phyloP scores from a whole-genome alignment of 108 stramenopile species.

The Aurantiochytrium sp. region DNA sequence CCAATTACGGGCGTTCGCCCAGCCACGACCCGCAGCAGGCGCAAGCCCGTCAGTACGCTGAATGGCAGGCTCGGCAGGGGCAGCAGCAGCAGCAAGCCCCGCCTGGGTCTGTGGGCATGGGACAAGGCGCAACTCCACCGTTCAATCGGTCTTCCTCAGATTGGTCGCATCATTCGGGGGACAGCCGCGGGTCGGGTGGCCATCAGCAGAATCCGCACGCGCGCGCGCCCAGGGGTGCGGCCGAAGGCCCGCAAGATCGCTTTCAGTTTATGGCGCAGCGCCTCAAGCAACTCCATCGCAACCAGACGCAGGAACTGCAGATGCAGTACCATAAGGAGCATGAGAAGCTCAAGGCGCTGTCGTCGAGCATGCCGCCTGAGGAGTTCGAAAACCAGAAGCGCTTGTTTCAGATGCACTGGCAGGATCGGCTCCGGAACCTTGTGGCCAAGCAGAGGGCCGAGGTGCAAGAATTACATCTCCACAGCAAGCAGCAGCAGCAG shows the following conservation, averaged over 20 bases:
- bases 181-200: background rate
- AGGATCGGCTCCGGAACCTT: background rate
- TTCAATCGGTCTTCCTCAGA: background rate
- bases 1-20: too few relatives aligned
- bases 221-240: too few relatives aligned
- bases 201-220: too few relatives aligned
- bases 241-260: background rate
- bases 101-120: background rate
- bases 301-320: too few relatives aligned
- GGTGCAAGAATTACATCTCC: background rate
- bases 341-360: background rate
- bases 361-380: too few relatives aligned
- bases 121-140: too few relatives aligned
- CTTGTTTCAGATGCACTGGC: background rate
- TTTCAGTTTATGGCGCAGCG: background rate
- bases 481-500: background rate
- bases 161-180: background rate
- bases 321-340: background rate
- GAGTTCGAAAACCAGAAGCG: background rate
- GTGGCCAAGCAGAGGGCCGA: background rate
- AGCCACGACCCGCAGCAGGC: background rate
- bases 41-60: background rate
- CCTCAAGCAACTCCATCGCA: background rate
- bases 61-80: background rate
- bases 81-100: background rate